phyloP scores from a whole-genome alignment of 805 yeast genomes.

The Saturnispora silvae region DNA sequence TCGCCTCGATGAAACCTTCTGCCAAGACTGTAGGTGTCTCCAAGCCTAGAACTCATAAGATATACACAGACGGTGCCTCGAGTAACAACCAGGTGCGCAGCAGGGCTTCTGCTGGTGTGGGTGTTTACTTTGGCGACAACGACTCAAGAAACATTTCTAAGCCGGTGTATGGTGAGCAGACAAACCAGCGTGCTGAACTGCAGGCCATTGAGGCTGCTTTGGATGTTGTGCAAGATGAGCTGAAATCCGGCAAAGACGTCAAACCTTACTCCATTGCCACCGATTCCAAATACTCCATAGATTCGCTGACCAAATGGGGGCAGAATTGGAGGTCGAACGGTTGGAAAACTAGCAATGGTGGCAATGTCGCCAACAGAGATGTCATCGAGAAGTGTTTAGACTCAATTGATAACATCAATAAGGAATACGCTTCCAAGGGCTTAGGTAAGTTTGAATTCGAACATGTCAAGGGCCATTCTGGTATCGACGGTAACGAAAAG shows the following conservation, averaged over 20 bases:
- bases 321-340: conserved; percentile 45
- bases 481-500: conserved; percentile 56
- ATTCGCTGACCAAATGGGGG: conserved; percentile 48
- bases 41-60: conserved; percentile 9
- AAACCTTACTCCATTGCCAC: conserved; percentile 37
- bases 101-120: conserved; percentile 50
- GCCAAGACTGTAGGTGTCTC: too few relatives aligned
- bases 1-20: too few relatives aligned
- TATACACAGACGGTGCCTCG: conserved; percentile 77
- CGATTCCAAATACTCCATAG: conserved; percentile 62
- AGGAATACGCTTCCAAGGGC: conserved; percentile 25
- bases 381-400: conserved; percentile 29
- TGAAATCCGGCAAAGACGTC: conserved; percentile 16
- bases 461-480: conserved; percentile 69
- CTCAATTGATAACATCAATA: conserved; percentile 27
- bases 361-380: conserved; percentile 40
- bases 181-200: conserved; percentile 78
- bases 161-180: conserved; percentile 43
- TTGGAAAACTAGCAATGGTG: conserved; percentile 38
- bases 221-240: conserved; percentile 26
- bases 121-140: conserved; percentile 54
- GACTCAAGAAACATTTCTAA: conserved; percentile 47
- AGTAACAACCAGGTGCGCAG: conserved; percentile 44
- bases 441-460: conserved; percentile 34
- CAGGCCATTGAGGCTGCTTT: conserved; percentile 54